Evolutionary conservation across 2,329 filamentous ascomycete genomes (phyloP).

Genomic region (Aspergillus arachidicola): DNA sequence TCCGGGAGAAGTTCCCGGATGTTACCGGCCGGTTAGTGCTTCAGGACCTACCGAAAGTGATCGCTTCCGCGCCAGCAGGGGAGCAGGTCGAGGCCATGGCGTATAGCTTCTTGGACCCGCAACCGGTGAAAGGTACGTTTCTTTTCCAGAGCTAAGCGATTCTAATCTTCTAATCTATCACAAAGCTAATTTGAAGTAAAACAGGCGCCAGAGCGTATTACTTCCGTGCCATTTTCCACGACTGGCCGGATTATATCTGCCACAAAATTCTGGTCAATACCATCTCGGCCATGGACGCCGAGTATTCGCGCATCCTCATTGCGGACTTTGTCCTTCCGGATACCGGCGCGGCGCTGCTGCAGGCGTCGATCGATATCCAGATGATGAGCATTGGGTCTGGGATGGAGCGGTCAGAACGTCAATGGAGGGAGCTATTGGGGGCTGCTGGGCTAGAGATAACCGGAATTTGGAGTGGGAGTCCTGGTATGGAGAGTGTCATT

Average conservation of each 20-base stretch:
- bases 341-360: conserved; percentile 29
- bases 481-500: conserved; percentile 34
- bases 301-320: conserved; percentile 38
- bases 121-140: conserved; percentile 32
- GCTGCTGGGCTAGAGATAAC: conserved; percentile 32
- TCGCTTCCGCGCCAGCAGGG: conserved; percentile 14
- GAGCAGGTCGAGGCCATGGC: conserved; percentile 33
- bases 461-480: conserved; percentile 30
- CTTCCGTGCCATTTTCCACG: conserved; percentile 42
- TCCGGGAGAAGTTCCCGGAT: conserved; percentile 35
- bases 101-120: conserved; percentile 37
- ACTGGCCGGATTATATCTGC: conserved; percentile 40
- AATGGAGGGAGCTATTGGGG: conserved; percentile 35
- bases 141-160: not conserved
- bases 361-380: conserved; percentile 37
- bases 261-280: conserved; percentile 37
- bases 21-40: conserved; percentile 40
- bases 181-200: not conserved
- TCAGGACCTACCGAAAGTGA: conserved; percentile 42
- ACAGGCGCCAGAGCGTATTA: conserved; percentile 39
- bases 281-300: conserved; percentile 32
- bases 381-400: conserved; percentile 44
- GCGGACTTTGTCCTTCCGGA: conserved; percentile 40
- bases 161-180: not conserved
- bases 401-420: conserved; percentile 34